These are phyloP conservation scores for Rubia tinctorum DNA, from an alignment of 305 asterid species.

Conservation along the genomic window DNA sequence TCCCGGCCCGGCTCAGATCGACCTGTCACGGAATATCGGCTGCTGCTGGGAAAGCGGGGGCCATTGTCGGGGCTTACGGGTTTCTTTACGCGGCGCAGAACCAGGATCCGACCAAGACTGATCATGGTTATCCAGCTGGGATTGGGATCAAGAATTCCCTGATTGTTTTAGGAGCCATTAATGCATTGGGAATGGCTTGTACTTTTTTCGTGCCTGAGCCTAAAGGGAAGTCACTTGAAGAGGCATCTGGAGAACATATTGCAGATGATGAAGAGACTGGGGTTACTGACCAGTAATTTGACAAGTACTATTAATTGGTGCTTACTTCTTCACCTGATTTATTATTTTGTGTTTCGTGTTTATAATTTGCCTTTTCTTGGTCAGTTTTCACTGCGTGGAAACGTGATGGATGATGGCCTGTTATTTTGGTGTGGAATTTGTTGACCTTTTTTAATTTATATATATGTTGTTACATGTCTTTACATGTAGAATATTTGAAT, in stretches of 20 bases:
- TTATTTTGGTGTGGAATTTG: no score
- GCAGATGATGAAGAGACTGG: constrained; percentile 28
- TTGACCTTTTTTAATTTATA: no score
- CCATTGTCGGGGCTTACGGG: constrained; percentile 49
- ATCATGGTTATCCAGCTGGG: constrained; percentile 48
- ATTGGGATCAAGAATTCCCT: constrained; percentile 47
- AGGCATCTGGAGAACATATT: constrained; percentile 23
- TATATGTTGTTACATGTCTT: no score
- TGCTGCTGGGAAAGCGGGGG: constrained; percentile 56
- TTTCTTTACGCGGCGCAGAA: constrained; percentile 39
- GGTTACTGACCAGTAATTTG: no score
- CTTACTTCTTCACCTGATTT: no score
- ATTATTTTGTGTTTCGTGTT: no score
- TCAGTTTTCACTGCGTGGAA: no score
- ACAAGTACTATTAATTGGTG: no score
- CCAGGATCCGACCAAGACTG: constrained; percentile 21
- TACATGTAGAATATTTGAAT: no score
- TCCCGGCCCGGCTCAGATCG: constrained; percentile 50
- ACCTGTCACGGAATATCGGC: constrained; percentile 60
- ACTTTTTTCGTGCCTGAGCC: constrained; percentile 58
- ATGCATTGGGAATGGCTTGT: constrained; percentile 38
- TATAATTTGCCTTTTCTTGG: no score
- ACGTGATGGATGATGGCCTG: no score
- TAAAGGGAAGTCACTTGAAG: constrained; percentile 52
- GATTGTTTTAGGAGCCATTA: constrained; percentile 44